These are phyloP conservation scores for Phascolomyces articulosus DNA, from an alignment of 371 early-diverging fungal species.

Conservation along the genomic window DNA sequence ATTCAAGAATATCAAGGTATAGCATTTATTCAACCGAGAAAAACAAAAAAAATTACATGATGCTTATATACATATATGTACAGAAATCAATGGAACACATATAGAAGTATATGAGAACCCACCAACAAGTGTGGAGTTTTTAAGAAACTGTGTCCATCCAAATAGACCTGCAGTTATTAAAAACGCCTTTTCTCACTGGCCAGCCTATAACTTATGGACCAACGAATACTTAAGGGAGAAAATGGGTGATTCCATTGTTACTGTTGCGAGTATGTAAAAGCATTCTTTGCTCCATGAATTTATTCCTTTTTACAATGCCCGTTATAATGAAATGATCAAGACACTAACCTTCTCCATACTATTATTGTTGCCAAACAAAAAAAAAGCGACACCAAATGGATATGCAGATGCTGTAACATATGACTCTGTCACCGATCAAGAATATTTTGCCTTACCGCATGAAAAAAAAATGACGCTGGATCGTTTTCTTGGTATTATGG, in stretches of 20 bases:
- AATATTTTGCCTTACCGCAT: constrained; percentile 72
- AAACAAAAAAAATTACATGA: not conserved
- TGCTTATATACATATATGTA: not conserved
- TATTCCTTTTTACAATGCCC: too few relatives aligned
- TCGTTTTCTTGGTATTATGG: constrained; percentile 53
- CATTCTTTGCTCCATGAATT: too few relatives aligned
- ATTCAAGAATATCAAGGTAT: constrained; percentile 52
- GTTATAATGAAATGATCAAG: too few relatives aligned
- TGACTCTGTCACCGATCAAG: constrained; percentile 38
- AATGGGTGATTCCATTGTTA: constrained; percentile 54
- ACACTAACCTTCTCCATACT: too few relatives aligned
- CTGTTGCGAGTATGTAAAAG: constrained; percentile 61
- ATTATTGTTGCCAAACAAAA: not conserved
- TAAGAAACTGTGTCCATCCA: constrained; percentile 41
- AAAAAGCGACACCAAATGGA: constrained; percentile 27
- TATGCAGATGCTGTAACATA: constrained; percentile 72
- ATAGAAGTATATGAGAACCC: constrained; percentile 30
- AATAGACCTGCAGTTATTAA: constrained; percentile 50
- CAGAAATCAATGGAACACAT: constrained; percentile 47
- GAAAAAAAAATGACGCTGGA: constrained; percentile 64
- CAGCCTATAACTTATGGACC: constrained; percentile 65
- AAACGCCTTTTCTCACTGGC: constrained; percentile 58
- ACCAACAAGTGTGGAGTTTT: constrained; percentile 45
- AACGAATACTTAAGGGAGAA: constrained; percentile 56
- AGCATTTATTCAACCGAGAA: not conserved